Percentiles rank a stretch among this genome's conserved stretches.
phyloP scores from a whole-genome alignment of 345 rosid genomes.

The Eucalyptus sp. region DNA sequence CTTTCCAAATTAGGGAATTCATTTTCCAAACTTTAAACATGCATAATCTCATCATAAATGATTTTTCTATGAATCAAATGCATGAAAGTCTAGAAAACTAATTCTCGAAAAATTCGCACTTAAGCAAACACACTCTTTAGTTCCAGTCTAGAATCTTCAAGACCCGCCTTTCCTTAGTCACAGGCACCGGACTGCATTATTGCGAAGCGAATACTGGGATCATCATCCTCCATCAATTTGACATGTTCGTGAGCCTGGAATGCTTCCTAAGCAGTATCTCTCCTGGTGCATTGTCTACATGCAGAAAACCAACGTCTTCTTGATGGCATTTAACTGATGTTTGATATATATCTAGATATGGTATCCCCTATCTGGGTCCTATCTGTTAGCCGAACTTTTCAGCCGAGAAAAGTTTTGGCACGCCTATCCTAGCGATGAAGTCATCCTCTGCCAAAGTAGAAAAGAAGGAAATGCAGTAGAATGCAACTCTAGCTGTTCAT shows the following conservation, averaged over 20 bases:
- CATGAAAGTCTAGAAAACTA: background rate
- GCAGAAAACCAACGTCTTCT: background rate
- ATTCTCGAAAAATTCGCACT: background rate
- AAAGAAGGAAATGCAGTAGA: background rate
- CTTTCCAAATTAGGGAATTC: too few relatives aligned
- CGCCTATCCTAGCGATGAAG: background rate
- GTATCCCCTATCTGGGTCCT: background rate
- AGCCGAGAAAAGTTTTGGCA: background rate
- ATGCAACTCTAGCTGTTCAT: background rate
- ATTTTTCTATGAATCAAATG: background rate
- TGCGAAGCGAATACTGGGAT: background rate
- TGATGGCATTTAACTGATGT: background rate
- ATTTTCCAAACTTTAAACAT: background rate
- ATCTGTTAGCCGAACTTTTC: background rate
- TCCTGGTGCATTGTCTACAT: background rate
- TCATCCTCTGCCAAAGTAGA: background rate
- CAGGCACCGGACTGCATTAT: background rate
- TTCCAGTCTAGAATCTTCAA: background rate
- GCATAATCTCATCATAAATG: background rate
- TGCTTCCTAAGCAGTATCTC: background rate
- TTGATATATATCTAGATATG: background rate
- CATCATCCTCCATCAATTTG: background rate
- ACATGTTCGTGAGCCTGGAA: background rate
- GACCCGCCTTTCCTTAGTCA: background rate
- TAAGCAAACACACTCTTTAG: background rate